A percentile compares a stretch with the other conserved stretches of the same genome.
These are phyloP conservation scores for Cladophialophora exuberans DNA, from an alignment of 2,329 filamentous ascomycete genomes.

Conservation along the genomic window DNA sequence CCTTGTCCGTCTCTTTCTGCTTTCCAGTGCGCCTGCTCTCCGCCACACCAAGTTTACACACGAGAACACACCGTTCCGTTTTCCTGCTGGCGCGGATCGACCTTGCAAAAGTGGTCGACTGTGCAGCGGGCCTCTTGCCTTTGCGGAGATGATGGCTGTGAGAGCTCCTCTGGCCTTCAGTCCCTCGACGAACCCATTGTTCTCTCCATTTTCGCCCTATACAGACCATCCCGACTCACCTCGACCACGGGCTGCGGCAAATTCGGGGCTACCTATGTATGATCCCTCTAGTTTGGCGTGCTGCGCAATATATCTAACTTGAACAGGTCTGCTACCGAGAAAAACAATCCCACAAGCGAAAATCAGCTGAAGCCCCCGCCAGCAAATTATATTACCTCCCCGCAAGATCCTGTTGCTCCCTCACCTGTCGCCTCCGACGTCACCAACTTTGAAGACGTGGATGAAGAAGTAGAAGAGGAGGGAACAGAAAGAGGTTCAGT, in stretches of 20 bases:
- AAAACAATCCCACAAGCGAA: constrained; percentile 15
- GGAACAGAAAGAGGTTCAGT: constrained; percentile 20
- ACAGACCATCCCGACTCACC: constrained; percentile 59
- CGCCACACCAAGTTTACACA: not conserved
- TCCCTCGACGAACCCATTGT: constrained; percentile 55
- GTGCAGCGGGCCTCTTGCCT: constrained; percentile 17
- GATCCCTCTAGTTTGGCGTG: constrained; percentile 44
- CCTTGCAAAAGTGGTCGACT: constrained; percentile 19
- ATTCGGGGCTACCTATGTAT: constrained; percentile 59
- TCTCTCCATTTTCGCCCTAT: constrained; percentile 58
- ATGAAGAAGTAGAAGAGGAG: constrained; percentile 68
- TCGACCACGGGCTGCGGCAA: constrained; percentile 54
- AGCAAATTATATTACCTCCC: constrained; percentile 41
- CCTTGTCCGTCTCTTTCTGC: constrained; percentile 19
- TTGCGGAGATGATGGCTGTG: constrained; percentile 56
- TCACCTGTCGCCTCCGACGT: constrained; percentile 63
- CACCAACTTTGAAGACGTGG: constrained; percentile 81
- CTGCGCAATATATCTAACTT: constrained; percentile 48
- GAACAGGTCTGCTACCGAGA: constrained; percentile 24
- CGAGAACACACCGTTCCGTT: constrained; percentile 4
- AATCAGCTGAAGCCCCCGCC: constrained; percentile 40
- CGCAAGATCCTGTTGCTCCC: constrained; percentile 62
- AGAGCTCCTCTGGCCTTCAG: constrained; percentile 67
- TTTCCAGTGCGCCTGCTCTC: constrained; percentile 4
- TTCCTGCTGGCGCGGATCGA: constrained; percentile 12